Evolutionary conservation across 164 flowering plant genomes (phyloP).

Genomic region (Cinnamomum chago): DNA sequence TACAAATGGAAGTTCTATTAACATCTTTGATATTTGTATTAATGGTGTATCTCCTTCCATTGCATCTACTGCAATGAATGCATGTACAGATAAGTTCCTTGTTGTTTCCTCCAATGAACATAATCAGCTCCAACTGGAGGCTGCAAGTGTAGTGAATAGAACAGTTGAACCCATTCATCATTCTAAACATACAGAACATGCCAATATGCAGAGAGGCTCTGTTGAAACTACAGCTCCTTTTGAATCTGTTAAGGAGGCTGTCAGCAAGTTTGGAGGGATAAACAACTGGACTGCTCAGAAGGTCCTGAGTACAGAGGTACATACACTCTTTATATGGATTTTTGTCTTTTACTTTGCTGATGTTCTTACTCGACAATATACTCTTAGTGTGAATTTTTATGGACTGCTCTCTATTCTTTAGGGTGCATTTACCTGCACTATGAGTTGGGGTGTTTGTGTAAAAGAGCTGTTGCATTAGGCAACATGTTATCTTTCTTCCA

Average conservation of each 20-base stretch:
- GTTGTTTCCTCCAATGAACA: slow-evolving; percentile 15
- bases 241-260: slow-evolving; percentile 91
- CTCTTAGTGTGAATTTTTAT: background rate
- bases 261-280: slow-evolving; percentile 86
- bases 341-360: background rate
- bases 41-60: slow-evolving; percentile 5
- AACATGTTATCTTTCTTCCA: background rate
- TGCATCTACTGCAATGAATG: slow-evolving; percentile 4
- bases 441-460: background rate
- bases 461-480: background rate
- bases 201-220: slow-evolving; percentile 29
- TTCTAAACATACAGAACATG: slow-evolving; percentile 17
- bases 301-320: slow-evolving; percentile 72
- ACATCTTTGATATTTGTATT: slow-evolving; percentile 3
- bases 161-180: background rate
- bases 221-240: slow-evolving; percentile 85
- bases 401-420: background rate
- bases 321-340: background rate
- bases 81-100: slow-evolving; percentile 7
- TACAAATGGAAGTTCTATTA: no score
- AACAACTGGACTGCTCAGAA: slow-evolving; percentile 92
- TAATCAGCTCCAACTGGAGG: slow-evolving; percentile 18
- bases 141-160: slow-evolving; percentile 10
- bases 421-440: background rate
- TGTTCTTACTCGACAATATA: background rate